Conservation (phyloP, 1,284 basidiomycete genomes). For the Coniferiporia sulphurascens region DNA sequence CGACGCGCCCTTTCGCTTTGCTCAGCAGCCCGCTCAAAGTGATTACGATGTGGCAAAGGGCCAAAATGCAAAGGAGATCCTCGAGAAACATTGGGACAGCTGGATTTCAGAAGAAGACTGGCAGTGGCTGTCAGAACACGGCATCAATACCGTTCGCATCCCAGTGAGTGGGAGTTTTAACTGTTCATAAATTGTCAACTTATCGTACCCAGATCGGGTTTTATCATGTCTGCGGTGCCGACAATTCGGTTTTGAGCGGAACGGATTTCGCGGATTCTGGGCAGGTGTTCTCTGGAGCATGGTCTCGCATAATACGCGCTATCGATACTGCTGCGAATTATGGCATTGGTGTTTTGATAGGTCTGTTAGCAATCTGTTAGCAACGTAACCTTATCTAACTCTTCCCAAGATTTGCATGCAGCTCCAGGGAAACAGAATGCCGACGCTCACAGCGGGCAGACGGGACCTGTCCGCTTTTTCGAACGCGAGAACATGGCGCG, state of each 20-base stretch:
- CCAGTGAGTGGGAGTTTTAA: slow-evolving; percentile 48
- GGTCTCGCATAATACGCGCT: slow-evolving; percentile 63
- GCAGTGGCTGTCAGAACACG: slow-evolving; percentile 67
- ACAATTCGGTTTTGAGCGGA: slow-evolving; percentile 57
- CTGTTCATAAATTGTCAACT: slow-evolving; percentile 14
- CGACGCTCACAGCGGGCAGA: slow-evolving; percentile 63
- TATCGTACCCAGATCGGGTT: slow-evolving; percentile 62
- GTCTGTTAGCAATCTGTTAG: slow-evolving; percentile 30
- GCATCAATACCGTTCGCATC: slow-evolving; percentile 80
- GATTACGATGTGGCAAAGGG: slow-evolving; percentile 75
- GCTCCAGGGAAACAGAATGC: slow-evolving; percentile 75
- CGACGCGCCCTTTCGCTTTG: slow-evolving; percentile 49
- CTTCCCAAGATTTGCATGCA: slow-evolving; percentile 56
- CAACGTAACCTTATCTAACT: slow-evolving; percentile 9
- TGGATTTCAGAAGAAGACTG: slow-evolving; percentile 73
- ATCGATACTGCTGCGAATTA: slow-evolving; percentile 57
- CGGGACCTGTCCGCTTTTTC: slow-evolving; percentile 50
- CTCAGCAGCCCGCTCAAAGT: slow-evolving; percentile 55
- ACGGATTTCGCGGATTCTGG: slow-evolving; percentile 68
- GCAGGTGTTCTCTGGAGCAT: slow-evolving; percentile 66
- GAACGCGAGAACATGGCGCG: slow-evolving; percentile 47
- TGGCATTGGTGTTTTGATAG: slow-evolving; percentile 79
- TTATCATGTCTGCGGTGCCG: slow-evolving; percentile 65
- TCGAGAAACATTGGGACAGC: slow-evolving; percentile 80
- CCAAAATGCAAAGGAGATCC: slow-evolving; percentile 48